Evolutionary conservation across 129 eudicot species (phyloP).

Genomic region (Arctium minus): DNA sequence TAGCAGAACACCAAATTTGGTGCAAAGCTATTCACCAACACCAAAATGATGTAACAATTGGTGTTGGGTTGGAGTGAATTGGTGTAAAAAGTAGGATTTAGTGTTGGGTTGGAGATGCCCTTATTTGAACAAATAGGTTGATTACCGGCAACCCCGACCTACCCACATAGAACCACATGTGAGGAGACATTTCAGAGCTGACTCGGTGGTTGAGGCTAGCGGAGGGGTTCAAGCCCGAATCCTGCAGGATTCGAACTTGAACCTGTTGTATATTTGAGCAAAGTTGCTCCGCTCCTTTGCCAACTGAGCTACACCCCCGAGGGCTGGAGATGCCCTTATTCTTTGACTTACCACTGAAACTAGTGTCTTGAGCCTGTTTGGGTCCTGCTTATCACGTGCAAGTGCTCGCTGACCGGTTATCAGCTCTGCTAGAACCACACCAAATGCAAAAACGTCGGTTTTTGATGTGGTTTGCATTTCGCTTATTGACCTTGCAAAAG

Average conservation of each 20-base stretch:
- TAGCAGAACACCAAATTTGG: background rate
- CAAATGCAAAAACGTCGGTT: constrained; percentile 44
- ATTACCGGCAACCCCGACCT: background rate
- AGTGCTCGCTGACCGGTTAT: constrained; percentile 45
- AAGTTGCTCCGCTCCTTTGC: background rate
- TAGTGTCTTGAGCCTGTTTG: constrained; percentile 33
- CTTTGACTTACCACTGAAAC: constrained; percentile 29
- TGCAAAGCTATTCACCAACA: too few relatives aligned
- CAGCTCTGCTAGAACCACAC: constrained; percentile 43
- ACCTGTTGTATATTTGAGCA: background rate
- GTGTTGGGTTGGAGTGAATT: background rate
- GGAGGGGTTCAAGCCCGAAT: background rate
- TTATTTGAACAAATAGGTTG: background rate
- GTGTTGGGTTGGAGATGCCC: background rate
- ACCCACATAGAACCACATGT: background rate
- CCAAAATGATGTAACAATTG: background rate
- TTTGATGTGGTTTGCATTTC: constrained; percentile 42
- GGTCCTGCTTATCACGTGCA: constrained; percentile 33
- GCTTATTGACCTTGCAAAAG: constrained; percentile 31
- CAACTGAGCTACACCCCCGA: background rate
- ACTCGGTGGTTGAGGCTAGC: background rate
- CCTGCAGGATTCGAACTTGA: background rate
- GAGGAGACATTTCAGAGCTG: background rate
- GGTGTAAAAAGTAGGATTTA: background rate
- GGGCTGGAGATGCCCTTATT: background rate